Evolutionary conservation across 257 asterid species (phyloP), one percentile per base, ranked within the genome.

Genomic region (Craterostigma plantagineum): DNA sequence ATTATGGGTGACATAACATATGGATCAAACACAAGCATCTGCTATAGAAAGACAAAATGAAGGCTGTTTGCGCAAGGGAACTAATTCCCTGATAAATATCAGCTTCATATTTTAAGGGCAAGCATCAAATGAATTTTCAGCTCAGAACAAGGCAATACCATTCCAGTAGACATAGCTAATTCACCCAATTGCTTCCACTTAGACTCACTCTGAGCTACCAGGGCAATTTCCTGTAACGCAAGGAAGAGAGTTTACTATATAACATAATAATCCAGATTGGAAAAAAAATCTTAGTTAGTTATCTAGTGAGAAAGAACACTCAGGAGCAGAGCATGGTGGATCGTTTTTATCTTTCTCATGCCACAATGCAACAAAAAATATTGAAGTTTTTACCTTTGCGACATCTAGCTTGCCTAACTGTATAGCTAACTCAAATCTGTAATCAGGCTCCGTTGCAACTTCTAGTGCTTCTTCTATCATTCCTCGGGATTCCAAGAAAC

Each of bases 171-270:
- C 87, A 86, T 66, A 34, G 97, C 97, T 52, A 86, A 73, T 63
- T 78, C 97, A 43, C 97, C 97, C 93, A 86, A 62, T 55, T 86
- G 97, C 72, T 77, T 86, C 97, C 97, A 86, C 56, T 86, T 86
- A 40, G 79, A 64, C 64, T 81, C 94, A 13, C 81, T 86, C 54
- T 73, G 76, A 23, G 81, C 94, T 33, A 64, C 68, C 35, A 62
- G 18, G 4, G 97, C 97, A 43, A 86, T 86, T 71, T 78, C 94
- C 97, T 86, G 70, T 44, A 54, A 51, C 55, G 23, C 63, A 40
- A 51, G 10, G 55, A 46, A 2, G 30, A 23, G 30, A n/a, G n/a
- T n/a, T n/a, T n/a, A 23, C 30, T 23, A 2, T 23, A 23, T 2
- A 6, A 23, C n/a, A n/a, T n/a, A 23, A 23, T 23, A 23, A 23